Evolutionary conservation across 1,284 basidiomycete species (phyloP).

Genomic region (Melampsora americana): DNA sequence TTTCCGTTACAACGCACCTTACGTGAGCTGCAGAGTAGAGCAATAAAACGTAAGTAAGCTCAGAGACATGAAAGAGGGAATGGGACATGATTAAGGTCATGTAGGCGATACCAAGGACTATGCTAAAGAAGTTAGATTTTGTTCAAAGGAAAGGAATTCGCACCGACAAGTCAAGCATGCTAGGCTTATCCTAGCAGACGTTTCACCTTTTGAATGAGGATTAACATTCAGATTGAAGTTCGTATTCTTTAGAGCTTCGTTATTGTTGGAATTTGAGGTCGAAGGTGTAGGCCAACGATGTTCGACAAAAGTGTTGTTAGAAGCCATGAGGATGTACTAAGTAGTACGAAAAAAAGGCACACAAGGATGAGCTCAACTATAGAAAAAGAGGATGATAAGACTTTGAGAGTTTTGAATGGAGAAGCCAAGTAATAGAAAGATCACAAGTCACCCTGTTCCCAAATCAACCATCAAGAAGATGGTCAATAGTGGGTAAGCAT

Average conservation of each 20-base stretch:
- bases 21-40: conserved; percentile 14
- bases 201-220: conserved; percentile 8
- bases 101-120: neutral
- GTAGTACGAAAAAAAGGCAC: too few species aligned
- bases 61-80: conserved; percentile 7
- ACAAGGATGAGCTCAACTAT: too few species aligned
- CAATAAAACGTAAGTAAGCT: neutral
- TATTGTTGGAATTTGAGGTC: conserved; percentile 6
- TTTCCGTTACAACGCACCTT: conserved; percentile 31
- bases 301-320: conserved; percentile 1
- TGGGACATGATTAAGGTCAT: neutral
- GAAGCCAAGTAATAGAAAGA: too few species aligned
- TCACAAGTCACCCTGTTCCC: too few species aligned
- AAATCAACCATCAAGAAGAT: too few species aligned
- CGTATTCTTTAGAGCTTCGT: too few species aligned
- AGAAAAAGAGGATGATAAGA: too few species aligned
- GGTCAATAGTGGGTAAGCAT: too few species aligned
- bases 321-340: too few species aligned
- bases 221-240: neutral
- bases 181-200: conserved; percentile 21
- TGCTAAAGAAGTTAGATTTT: neutral
- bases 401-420: too few species aligned
- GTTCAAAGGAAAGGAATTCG: neutral
- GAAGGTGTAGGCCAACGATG: conserved; percentile 5
- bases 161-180: conserved; percentile 33